Conservation (phyloP, 495 filamentous ascomycete genomes). For the Mytilinidion resinicola region DNA sequence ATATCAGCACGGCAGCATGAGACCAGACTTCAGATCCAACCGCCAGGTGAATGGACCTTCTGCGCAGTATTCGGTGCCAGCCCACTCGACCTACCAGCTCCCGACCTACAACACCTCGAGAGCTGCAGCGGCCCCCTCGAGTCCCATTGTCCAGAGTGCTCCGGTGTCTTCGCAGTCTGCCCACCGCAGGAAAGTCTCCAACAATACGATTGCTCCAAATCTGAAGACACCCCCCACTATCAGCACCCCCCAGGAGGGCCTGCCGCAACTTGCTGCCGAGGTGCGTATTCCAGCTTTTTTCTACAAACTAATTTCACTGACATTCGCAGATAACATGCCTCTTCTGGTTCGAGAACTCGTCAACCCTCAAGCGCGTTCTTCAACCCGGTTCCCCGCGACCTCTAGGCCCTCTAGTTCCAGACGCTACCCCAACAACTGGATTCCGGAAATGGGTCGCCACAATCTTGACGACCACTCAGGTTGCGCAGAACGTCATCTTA, state of each 20-base stretch:
- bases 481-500: constrained; percentile 91
- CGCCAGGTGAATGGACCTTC: background rate
- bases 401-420: constrained; percentile 52
- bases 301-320: background rate
- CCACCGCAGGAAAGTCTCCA: constrained; percentile 3
- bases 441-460: constrained; percentile 93
- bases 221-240: constrained; percentile 23
- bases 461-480: constrained; percentile 89
- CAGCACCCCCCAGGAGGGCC: constrained; percentile 24
- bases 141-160: constrained; percentile 8
- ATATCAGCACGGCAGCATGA: constrained; percentile 8
- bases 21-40: constrained; percentile 8
- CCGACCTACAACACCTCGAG: background rate
- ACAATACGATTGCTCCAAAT: constrained; percentile 24
- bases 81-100: background rate
- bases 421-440: constrained; percentile 68
- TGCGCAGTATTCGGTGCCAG: background rate
- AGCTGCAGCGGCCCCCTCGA: background rate
- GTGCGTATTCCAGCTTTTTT: constrained; percentile 5
- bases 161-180: constrained; percentile 6
- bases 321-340: constrained; percentile 77
- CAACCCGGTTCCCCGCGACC: constrained; percentile 48
- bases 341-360: constrained; percentile 95
- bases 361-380: constrained; percentile 67
- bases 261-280: constrained; percentile 29